A percentile compares a stretch with the other conserved stretches of the same genome.
phyloP scores from a whole-genome alignment of 2,329 filamentous ascomycete species.

The Curvularia hawaiiensis region DNA sequence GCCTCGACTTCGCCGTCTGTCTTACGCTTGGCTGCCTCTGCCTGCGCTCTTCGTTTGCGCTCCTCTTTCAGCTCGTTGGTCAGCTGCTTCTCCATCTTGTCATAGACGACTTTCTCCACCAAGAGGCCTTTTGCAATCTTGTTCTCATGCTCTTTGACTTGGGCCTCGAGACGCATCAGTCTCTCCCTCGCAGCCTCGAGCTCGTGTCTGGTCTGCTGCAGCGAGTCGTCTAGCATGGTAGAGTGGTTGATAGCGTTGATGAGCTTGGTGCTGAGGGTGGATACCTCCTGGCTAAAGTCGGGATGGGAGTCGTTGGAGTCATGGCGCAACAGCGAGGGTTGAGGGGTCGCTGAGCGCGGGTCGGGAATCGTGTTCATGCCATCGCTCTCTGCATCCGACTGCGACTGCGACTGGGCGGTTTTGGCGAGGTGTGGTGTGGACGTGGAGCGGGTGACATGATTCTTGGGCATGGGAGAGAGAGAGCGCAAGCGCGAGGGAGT shows the following conservation, averaged over 20 bases:
- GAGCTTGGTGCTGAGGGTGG: slow-evolving; percentile 89
- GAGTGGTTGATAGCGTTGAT: slow-evolving; percentile 98
- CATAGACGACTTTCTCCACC: slow-evolving; percentile 74
- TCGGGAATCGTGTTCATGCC: slow-evolving; percentile 72
- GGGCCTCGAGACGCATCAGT: slow-evolving; percentile 70
- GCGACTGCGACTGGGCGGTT: slow-evolving; percentile 43
- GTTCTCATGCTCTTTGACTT: slow-evolving; percentile 71
- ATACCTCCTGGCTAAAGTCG: slow-evolving; percentile 76
- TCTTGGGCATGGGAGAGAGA: slow-evolving; percentile 43
- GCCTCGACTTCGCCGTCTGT: slow-evolving; percentile 93
- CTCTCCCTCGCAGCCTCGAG: slow-evolving; percentile 73
- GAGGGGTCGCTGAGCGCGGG: slow-evolving; percentile 52
- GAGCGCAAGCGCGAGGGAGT: slow-evolving; percentile 45
- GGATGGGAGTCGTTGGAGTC: slow-evolving; percentile 60
- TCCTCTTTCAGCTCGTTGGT: slow-evolving; percentile 51
- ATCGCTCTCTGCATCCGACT: slow-evolving; percentile 54
- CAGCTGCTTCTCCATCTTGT: slow-evolving; percentile 56
- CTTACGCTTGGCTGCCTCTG: slow-evolving; percentile 73
- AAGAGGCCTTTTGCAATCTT: slow-evolving; percentile 75
- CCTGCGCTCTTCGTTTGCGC: slow-evolving; percentile 46
- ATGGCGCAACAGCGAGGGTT: slow-evolving; percentile 39
- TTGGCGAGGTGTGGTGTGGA: slow-evolving; percentile 45
- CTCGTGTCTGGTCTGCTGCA: slow-evolving; percentile 82
- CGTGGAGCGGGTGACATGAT: slow-evolving; percentile 46
- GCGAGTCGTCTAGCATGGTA: slow-evolving; percentile 85